Conservation (phyloP, 2,329 filamentous ascomycete species). For the Colletotrichum gloeosporioides region DNA sequence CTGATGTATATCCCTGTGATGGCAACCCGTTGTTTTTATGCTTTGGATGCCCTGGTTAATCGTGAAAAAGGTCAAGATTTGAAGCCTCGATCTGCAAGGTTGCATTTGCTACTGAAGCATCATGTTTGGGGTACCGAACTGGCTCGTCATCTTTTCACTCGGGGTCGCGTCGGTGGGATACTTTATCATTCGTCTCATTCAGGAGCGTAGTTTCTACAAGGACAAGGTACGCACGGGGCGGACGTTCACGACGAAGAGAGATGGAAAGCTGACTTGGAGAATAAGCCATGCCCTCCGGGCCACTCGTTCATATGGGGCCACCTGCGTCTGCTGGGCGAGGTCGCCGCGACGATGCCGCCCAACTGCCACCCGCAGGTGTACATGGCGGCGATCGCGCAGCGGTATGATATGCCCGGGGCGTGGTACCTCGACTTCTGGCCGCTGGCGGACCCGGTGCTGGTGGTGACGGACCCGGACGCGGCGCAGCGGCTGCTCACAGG, state of each 20-base stretch:
- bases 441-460: conserved; percentile 27
- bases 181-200: not conserved
- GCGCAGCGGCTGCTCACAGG: conserved; percentile 27
- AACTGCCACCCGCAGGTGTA: conserved; percentile 26
- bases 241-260: not conserved
- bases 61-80: not conserved
- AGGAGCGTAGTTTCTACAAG: conserved; percentile 2
- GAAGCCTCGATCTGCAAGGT: too few relatives aligned
- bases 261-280: not conserved
- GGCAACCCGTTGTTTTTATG: not conserved
- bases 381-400: conserved; percentile 24
- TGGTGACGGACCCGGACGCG: conserved; percentile 28
- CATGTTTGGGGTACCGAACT: conserved; percentile 3
- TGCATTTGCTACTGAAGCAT: not conserved
- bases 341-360: conserved; percentile 21
- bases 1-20: not conserved
- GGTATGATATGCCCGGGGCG: conserved; percentile 30
- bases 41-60: fast-evolving
- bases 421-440: conserved; percentile 35
- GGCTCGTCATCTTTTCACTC: not conserved
- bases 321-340: conserved; percentile 21
- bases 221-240: not conserved
- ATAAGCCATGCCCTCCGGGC: not conserved
- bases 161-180: conserved; percentile 1
- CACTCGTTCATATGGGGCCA: conserved; percentile 27